A percentile compares a stretch with the other conserved stretches of the same genome.
These are phyloP conservation scores for Salix arbutifolia DNA, from an alignment of 345 rosid genomes.

Conservation along the genomic window DNA sequence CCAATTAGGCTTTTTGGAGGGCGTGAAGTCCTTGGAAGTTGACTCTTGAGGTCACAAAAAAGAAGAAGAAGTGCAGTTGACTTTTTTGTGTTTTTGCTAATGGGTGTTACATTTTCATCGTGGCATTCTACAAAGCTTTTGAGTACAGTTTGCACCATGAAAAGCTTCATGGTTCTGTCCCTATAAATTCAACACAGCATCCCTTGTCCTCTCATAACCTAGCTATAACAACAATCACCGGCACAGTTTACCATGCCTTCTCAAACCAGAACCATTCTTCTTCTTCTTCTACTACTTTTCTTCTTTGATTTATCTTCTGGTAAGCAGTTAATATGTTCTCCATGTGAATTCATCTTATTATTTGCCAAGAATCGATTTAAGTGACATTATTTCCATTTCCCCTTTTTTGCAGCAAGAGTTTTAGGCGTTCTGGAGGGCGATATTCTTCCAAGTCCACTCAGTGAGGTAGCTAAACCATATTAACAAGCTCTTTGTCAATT, in stretches of 20 bases:
- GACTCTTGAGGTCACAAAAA: not conserved
- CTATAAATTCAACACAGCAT: slow-evolving; percentile 30
- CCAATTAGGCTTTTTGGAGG: slow-evolving; percentile 1
- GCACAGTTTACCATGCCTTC: slow-evolving; percentile 12
- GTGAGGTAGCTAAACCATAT: slow-evolving; percentile 19
- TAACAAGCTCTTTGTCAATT: not conserved
- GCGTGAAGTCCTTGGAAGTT: not conserved
- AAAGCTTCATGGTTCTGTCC: not conserved
- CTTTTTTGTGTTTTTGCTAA: slow-evolving; percentile 3
- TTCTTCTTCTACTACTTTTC: slow-evolving; percentile 21
- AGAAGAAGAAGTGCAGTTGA: slow-evolving; percentile 16
- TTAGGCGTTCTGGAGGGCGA: slow-evolving; percentile 1
- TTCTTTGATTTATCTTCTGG: slow-evolving; percentile 17
- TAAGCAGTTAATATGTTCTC: slow-evolving; percentile 3
- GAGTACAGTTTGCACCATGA: slow-evolving; percentile 27
- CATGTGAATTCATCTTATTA: not conserved
- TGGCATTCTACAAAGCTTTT: slow-evolving; percentile 26
- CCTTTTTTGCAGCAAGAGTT: slow-evolving; percentile 15
- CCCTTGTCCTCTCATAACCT: not conserved
- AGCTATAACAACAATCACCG: not conserved
- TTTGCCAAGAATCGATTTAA: not conserved
- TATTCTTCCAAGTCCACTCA: not conserved
- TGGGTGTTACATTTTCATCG: slow-evolving; percentile 20
- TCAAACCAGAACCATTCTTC: slow-evolving; percentile 13
- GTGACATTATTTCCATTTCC: not conserved